Base-by-base conservation (phyloP, 148 eudicot genomes). In the Simmondsia chinensis region DNA sequence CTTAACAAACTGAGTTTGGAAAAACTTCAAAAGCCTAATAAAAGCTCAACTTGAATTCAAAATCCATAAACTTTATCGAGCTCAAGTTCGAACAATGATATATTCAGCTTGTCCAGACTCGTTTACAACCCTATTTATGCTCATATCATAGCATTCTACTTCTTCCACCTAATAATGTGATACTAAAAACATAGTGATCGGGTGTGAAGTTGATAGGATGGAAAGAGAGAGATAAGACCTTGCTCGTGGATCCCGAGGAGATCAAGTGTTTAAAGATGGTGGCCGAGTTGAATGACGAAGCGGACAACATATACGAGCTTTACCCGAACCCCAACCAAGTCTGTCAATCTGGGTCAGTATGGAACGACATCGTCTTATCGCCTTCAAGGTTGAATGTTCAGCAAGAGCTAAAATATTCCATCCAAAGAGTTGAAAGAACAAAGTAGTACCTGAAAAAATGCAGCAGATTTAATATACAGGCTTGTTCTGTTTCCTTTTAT, bases 281-380 rank as follows among this genome's bases (percentile, higher is more conserved):
- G 25, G 76, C 70, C 17, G 69, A 65, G 54, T 63, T 82, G 60
- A 82, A 93, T 36, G 99, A 79, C 28, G 70, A 72, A 28, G 99
- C 96, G 40, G 77, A 82, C 60, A 74, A 76, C 67, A 71, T 93
- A 28, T 68, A 77, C 18, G 73, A 80, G 45, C 96, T 93, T 25
- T 93, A 86, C 65, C 77, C 60, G 61, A 52, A 23, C 7, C 77
- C 80, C 20, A 68, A 75, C 60, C 94, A 89, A 50, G 85, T 68
- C 34, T 65, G 51, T 29, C 56, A 59, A 54, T 51, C 65, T 9
- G 99, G 99, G 11, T 80, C 91, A 0, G 70, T 86, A 12, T 93
- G 99, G 99, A 79, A 75, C 35, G 99, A 93, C 63, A 93, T 93
- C 21, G 99, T 93, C 43, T 24, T 82, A 74, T 93, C 99, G 15